Evolutionary conservation across 441 rosid genomes (phyloP).

Genomic region (Arabidopsis hybrid): DNA sequence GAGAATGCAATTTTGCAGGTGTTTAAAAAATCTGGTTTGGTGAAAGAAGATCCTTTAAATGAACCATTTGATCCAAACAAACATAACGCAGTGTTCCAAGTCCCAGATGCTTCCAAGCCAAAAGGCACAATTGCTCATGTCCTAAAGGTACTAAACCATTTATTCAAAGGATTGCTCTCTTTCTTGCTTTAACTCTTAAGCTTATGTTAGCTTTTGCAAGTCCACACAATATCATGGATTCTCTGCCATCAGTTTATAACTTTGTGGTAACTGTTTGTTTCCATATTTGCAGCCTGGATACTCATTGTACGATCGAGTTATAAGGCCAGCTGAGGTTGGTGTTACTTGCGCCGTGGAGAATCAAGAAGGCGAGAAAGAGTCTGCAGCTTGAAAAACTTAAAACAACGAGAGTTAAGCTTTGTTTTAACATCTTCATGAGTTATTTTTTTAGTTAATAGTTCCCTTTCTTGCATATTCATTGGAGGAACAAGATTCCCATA

Average conservation of each 20-base stretch:
- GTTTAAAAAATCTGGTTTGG: slow-evolving; percentile 76
- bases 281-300: slow-evolving; percentile 71
- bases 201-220: not conserved
- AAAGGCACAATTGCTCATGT: slow-evolving; percentile 88
- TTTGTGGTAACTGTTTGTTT: not conserved
- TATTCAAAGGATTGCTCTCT: not conserved
- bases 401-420: slow-evolving; percentile 15
- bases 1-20: slow-evolving; percentile 54
- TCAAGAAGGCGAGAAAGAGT: slow-evolving; percentile 46
- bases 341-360: slow-evolving; percentile 64
- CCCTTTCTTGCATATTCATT: slow-evolving; percentile 24
- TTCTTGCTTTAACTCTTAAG: slow-evolving; percentile 11
- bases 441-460: not conserved
- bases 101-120: slow-evolving; percentile 88
- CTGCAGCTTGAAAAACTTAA: slow-evolving; percentile 49
- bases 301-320: slow-evolving; percentile 71
- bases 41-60: slow-evolving; percentile 74
- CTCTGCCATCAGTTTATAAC: not conserved
- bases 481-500: slow-evolving; percentile 28
- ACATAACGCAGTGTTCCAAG: slow-evolving; percentile 84
- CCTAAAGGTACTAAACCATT: slow-evolving; percentile 61
- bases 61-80: slow-evolving; percentile 92
- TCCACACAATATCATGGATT: slow-evolving; percentile 11
- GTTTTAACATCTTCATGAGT: slow-evolving; percentile 18
- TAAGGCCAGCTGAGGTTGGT: slow-evolving; percentile 95